A percentile compares a stretch with the other conserved stretches of the same genome.
These are phyloP conservation scores for Usnea hakonensis DNA, from an alignment of 495 filamentous ascomycete genomes.

Conservation along the genomic window DNA sequence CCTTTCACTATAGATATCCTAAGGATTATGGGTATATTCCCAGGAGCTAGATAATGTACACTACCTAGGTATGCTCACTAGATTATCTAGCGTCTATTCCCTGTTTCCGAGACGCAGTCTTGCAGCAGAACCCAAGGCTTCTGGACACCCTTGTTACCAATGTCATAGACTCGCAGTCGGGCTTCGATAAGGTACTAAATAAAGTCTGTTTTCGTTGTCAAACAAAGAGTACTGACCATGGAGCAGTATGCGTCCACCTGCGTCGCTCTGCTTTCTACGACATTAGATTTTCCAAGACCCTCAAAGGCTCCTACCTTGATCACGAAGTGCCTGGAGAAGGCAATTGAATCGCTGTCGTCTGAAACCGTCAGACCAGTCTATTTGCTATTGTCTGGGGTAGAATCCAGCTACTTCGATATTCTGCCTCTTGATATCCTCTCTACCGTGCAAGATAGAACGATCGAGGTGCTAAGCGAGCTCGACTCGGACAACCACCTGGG, in stretches of 20 bases:
- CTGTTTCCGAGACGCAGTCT: constrained; percentile 34
- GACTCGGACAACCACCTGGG: constrained; percentile 41
- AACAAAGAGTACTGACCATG: neutral
- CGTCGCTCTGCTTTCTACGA: constrained; percentile 36
- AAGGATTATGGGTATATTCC: constrained; percentile 33
- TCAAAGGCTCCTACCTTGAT: constrained; percentile 39
- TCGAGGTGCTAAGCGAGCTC: constrained; percentile 39
- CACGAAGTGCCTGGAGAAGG: constrained; percentile 29
- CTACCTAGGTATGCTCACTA: constrained; percentile 3
- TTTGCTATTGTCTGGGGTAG: constrained; percentile 32
- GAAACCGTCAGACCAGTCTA: constrained; percentile 41
- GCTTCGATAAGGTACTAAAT: constrained; percentile 30
- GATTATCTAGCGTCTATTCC: constrained; percentile 26
- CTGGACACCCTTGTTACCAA: constrained; percentile 38
- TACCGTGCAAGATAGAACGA: constrained; percentile 39
- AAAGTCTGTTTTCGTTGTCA: neutral
- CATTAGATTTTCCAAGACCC: constrained; percentile 34
- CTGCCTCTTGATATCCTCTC: constrained; percentile 36
- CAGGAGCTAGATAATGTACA: neutral
- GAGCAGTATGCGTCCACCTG: constrained; percentile 35
- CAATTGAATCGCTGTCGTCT: constrained; percentile 32
- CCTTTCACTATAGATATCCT: constrained; percentile 36
- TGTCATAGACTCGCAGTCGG: constrained; percentile 24
- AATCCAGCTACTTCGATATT: constrained; percentile 29
- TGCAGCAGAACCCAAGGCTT: constrained; percentile 36